Evolutionary conservation across 129 eudicot species (phyloP).

Genomic region (Escallonia herrerae): DNA sequence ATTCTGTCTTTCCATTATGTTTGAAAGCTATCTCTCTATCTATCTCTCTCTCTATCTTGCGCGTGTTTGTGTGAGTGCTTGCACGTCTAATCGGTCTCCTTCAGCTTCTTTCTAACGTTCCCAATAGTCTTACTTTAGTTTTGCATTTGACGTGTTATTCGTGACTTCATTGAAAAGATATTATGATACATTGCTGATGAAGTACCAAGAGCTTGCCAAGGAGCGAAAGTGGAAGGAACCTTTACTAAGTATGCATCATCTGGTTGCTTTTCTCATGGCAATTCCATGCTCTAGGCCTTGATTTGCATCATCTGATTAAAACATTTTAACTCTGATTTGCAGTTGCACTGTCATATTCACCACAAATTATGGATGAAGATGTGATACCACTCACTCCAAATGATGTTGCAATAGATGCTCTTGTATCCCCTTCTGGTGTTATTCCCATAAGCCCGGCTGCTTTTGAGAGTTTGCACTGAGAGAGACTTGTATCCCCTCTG

Average conservation of each 20-base stretch:
- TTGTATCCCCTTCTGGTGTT: slow-evolving; percentile 77
- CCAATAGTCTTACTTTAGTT: background rate
- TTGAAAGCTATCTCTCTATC: background rate
- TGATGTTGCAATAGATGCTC: slow-evolving; percentile 68
- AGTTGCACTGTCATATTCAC: slow-evolving; percentile 95
- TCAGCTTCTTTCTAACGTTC: background rate
- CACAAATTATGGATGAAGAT: slow-evolving; percentile 79
- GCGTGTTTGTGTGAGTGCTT: no score
- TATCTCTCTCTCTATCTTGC: background rate
- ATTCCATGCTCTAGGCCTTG: background rate
- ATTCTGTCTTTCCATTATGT: background rate
- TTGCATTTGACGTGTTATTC: slow-evolving; percentile 1
- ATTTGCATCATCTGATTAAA: background rate
- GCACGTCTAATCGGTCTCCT: no score
- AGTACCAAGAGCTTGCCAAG: slow-evolving; percentile 70
- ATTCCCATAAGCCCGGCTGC: slow-evolving; percentile 66
- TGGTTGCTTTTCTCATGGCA: background rate
- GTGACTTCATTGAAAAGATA: slow-evolving; percentile 36
- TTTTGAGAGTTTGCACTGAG: slow-evolving; percentile 21
- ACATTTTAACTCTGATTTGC: slow-evolving; percentile 13
- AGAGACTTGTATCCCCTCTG: background rate
- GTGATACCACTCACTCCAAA: slow-evolving; percentile 74
- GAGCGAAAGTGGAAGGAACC: slow-evolving; percentile 83
- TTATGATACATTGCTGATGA: slow-evolving; percentile 77
- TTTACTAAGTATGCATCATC: slow-evolving; percentile 39